phyloP scores from a whole-genome alignment of 768 basidiomycete genomes.

The Hemileccinum impolitum region DNA sequence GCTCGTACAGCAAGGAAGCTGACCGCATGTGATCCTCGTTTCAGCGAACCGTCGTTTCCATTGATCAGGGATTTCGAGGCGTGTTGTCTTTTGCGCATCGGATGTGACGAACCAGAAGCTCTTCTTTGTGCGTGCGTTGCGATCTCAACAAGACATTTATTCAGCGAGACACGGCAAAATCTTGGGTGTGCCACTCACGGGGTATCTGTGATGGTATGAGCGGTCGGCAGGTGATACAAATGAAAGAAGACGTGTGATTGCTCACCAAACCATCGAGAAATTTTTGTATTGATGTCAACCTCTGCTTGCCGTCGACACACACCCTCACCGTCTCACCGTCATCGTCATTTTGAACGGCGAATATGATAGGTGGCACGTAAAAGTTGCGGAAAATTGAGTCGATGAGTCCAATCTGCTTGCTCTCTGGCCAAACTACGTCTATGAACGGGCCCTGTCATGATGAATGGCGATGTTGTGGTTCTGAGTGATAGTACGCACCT shows the following conservation, averaged over 20 bases:
- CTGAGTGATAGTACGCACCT: constrained; percentile 38
- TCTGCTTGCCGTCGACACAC: constrained; percentile 54
- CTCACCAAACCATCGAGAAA: constrained; percentile 46
- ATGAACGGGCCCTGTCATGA: background rate
- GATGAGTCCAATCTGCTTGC: constrained; percentile 57
- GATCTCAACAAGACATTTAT: constrained; percentile 40
- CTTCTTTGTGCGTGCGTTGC: constrained; percentile 54
- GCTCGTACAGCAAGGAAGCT: constrained; percentile 17
- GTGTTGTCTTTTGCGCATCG: constrained; percentile 39
- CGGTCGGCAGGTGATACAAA: constrained; percentile 4
- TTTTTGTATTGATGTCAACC: constrained; percentile 45
- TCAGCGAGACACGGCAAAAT: constrained; percentile 10
- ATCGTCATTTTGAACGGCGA: constrained; percentile 40
- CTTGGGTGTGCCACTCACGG: constrained; percentile 36
- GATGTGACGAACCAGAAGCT: constrained; percentile 60
- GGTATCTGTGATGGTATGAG: constrained; percentile 41
- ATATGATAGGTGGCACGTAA: constrained; percentile 52
- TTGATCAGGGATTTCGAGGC: constrained; percentile 50
- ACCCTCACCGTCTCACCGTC: constrained; percentile 39
- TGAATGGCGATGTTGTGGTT: background rate
- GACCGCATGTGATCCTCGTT: constrained; percentile 69
- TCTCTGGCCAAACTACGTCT: constrained; percentile 78
- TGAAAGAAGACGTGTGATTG: background rate
- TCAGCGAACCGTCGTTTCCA: constrained; percentile 49
- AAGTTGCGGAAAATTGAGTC: constrained; percentile 53